Conservation (phyloP, 495 filamentous ascomycete genomes). For the Podospora anserina region DNA sequence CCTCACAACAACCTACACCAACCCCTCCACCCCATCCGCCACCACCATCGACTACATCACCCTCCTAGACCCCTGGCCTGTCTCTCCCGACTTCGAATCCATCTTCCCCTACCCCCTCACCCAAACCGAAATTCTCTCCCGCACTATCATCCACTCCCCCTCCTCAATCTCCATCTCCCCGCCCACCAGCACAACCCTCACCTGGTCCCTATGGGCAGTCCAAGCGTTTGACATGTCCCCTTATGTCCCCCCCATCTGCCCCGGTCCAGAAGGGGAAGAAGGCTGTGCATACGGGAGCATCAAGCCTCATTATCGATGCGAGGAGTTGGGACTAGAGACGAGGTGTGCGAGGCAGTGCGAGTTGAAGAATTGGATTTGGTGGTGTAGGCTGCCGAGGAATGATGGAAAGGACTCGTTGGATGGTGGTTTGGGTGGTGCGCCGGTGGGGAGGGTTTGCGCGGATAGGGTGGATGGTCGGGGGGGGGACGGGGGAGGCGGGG, state of each 20-base stretch:
- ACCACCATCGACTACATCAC: conserved; percentile 23
- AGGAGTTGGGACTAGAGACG: conserved; percentile 14
- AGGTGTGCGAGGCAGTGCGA: conserved; percentile 22
- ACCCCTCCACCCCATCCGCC: background rate
- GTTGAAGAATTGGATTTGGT: conserved; percentile 27
- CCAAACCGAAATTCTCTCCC: conserved; percentile 12
- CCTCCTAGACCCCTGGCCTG: conserved; percentile 22
- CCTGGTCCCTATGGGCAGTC: conserved; percentile 16
- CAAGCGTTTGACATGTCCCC: conserved; percentile 25
- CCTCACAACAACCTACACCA: conserved; percentile 5
- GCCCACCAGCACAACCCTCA: conserved; percentile 5
- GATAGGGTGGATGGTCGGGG: background rate
- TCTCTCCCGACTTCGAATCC: conserved; percentile 16
- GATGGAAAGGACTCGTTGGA: background rate
- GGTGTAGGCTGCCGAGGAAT: conserved; percentile 10
- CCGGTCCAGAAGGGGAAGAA: conserved; percentile 27
- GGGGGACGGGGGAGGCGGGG: background rate
- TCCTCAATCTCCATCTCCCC: conserved; percentile 8
- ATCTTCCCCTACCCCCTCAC: conserved; percentile 18
- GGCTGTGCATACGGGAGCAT: conserved; percentile 10
- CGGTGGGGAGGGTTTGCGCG: conserved; percentile 50
- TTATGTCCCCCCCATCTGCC: conserved; percentile 30
- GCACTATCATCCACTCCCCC: conserved; percentile 10
- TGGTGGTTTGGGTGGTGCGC: conserved; percentile 15
- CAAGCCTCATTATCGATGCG: conserved; percentile 22